These are phyloP conservation scores for Leishmania gerbilli DNA, from an alignment of 208 protist genomes.

Conservation along the genomic window DNA sequence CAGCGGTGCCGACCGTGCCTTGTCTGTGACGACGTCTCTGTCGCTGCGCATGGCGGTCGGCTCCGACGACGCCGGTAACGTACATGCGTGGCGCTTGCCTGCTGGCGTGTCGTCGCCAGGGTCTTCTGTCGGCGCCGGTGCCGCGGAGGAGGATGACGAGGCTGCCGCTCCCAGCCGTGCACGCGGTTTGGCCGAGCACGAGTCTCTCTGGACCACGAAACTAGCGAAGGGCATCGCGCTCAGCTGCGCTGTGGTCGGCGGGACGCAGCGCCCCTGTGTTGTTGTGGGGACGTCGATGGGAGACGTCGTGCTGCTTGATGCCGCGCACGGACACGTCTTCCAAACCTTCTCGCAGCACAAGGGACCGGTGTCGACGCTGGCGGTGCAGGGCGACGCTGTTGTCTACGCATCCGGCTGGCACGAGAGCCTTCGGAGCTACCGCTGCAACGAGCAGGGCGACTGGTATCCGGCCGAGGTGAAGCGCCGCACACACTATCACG, in stretches of 20 bases:
- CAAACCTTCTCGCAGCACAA: conserved; percentile 85
- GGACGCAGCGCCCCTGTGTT: conserved; percentile 45
- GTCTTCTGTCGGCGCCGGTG: background rate
- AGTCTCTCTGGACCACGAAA: conserved; percentile 70
- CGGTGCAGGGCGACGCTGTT: conserved; percentile 35
- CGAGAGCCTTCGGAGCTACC: conserved; percentile 74
- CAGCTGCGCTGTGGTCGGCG: conserved; percentile 56
- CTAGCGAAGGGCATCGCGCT: conserved; percentile 79
- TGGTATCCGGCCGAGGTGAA: conserved; percentile 91
- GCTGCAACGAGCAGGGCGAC: conserved; percentile 25
- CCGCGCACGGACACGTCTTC: conserved; percentile 59
- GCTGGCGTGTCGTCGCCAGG: background rate
- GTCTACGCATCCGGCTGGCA: conserved; percentile 90
- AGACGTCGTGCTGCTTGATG: conserved; percentile 83
- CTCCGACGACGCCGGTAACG: conserved; percentile 81
- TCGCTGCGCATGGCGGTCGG: conserved; percentile 53
- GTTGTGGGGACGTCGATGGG: conserved; percentile 84
- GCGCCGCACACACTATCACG: conserved; percentile 90
- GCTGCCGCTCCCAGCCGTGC: conserved; percentile 7
- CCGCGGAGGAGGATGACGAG: background rate
- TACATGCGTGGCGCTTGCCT: conserved; percentile 65
- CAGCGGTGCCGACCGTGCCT: conserved; percentile 77
- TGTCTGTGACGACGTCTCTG: conserved; percentile 52
- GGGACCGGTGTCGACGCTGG: conserved; percentile 69
- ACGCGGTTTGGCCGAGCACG: conserved; percentile 50